phyloP scores from a whole-genome alignment of 2,329 filamentous ascomycete species.

The Lojkania enalia region DNA sequence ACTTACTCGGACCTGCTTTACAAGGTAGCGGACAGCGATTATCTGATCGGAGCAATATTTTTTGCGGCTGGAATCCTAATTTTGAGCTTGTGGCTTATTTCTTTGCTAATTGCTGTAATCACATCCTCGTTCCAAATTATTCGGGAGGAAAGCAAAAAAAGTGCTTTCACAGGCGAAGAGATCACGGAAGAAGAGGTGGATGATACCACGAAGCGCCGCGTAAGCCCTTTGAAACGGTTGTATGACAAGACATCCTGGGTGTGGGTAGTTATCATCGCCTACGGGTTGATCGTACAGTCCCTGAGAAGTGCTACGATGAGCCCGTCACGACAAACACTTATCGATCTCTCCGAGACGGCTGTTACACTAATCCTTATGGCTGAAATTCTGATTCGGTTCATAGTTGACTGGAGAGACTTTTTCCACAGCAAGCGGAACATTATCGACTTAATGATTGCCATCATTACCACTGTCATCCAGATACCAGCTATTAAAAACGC shows the following conservation, averaged over 20 bases:
- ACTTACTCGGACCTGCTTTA: constrained; percentile 96
- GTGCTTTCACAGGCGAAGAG: constrained; percentile 83
- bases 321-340: constrained; percentile 61
- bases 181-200: constrained; percentile 40
- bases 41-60: constrained; percentile 80
- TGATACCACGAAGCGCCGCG: constrained; percentile 45
- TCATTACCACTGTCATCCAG: constrained; percentile 83
- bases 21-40: constrained; percentile 88
- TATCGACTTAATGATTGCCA: constrained; percentile 76
- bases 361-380: constrained; percentile 78
- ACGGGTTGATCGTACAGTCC: constrained; percentile 77
- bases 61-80: constrained; percentile 77
- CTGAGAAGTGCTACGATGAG: constrained; percentile 78
- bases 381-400: constrained; percentile 81
- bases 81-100: constrained; percentile 94
- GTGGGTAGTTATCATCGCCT: constrained; percentile 81
- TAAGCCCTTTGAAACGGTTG: constrained; percentile 64
- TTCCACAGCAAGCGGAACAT: constrained; percentile 73
- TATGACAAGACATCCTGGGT: constrained; percentile 75
- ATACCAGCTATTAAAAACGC: constrained; percentile 77
- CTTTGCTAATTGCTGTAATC: constrained; percentile 92
- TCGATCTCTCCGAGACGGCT: constrained; percentile 70
- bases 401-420: constrained; percentile 79
- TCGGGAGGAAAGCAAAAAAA: constrained; percentile 90
- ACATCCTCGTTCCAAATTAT: constrained; percentile 99